Conservation (phyloP, 2,329 filamentous ascomycete species). For the Penicillium vulpinum region DNA sequence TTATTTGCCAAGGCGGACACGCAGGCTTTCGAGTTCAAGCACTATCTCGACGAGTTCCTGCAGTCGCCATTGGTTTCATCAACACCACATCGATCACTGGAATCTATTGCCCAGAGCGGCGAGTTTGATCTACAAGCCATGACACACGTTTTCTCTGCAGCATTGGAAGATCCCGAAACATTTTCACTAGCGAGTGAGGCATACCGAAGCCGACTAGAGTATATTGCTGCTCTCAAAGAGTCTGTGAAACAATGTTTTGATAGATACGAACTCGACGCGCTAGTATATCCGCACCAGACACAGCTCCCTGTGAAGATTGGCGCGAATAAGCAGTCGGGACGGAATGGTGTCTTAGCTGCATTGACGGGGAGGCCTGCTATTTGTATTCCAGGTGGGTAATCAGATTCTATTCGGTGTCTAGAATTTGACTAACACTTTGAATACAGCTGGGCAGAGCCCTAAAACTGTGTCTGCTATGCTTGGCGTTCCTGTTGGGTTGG, state of each 20-base stretch:
- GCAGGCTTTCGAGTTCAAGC: conserved; percentile 61
- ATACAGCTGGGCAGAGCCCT: conserved; percentile 50
- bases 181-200: conserved; percentile 54
- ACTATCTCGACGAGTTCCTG: conserved; percentile 59
- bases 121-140: conserved; percentile 54
- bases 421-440: not conserved
- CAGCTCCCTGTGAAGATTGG: conserved; percentile 63
- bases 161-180: conserved; percentile 52
- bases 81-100: conserved; percentile 41
- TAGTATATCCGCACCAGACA: conserved; percentile 66
- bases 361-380: conserved; percentile 56
- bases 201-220: conserved; percentile 51
- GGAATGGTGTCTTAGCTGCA: conserved; percentile 60
- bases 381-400: conserved; percentile 39
- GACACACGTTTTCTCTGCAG: conserved; percentile 59
- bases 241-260: conserved; percentile 55
- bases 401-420: conserved; percentile 27
- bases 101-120: conserved; percentile 52
- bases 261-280: conserved; percentile 52
- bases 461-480: conserved; percentile 51
- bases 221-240: conserved; percentile 55
- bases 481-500: conserved; percentile 65
- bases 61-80: conserved; percentile 31
- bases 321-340: conserved; percentile 57
- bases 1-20: conserved; percentile 55